Base-by-base conservation (phyloP, 306 rosid genomes). In the Medicago truncatula region DNA sequence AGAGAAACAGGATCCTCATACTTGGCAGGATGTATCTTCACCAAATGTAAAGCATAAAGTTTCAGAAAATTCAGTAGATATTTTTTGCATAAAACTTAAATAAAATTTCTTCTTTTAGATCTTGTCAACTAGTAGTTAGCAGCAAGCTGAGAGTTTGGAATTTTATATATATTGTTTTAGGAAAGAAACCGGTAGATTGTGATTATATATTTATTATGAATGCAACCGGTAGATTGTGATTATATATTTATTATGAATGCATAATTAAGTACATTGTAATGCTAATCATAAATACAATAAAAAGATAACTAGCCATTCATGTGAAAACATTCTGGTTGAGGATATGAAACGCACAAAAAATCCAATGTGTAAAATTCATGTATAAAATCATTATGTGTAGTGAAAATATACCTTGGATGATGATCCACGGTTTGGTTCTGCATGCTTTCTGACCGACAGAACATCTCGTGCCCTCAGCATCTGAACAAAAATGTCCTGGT, bases 21-120 rank as follows among this genome's bases (percentile, higher is more conserved):
- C 90, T 92, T 87, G 63, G 86, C 76, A 36, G 98, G 98, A 83
- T 86, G 93, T 87, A 84, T 85, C n/a, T n/a, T n/a, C n/a, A n/a
- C n/a, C n/a, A n/a, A n/a, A n/a, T n/a, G n/a, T n/a, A n/a, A n/a
- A n/a, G n/a, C n/a, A n/a, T n/a, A n/a, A n/a, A n/a, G n/a, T n/a
- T n/a, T n/a, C 74, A 78, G 40, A 70, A 81, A 58, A 52, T 12
- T 70, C 10, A 28, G 11, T 9, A 59, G 64, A 76, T 34, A 39
- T 41, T 18, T 21, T 60, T 70, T 36, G 28, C 44, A 41, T 11
- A 56, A 80, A 59, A 11, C 49, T 71, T 71, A 63, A 23, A 73
- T 60, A 18, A 52, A 56, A 46, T 66, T 41, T 63, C 38, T 75
- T 54, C 28, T 23, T 23, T 23, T 23, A 23, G 28, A 23, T 23